These are phyloP conservation scores for Catunica adiposa DNA, from an alignment of 2,329 filamentous ascomycete genomes.

Conservation along the genomic window DNA sequence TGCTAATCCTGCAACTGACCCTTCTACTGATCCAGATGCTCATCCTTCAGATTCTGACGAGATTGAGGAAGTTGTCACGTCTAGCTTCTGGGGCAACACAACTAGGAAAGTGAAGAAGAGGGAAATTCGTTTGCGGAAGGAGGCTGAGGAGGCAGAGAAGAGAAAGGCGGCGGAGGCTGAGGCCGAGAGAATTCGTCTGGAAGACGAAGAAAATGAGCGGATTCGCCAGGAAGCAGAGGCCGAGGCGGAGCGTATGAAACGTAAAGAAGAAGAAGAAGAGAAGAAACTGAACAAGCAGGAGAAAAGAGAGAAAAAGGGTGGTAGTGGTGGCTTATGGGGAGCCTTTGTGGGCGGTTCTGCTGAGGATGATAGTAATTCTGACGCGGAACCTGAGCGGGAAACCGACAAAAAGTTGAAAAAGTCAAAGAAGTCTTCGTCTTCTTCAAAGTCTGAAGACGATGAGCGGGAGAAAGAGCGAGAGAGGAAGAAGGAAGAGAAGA, in stretches of 20 bases:
- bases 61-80: slow-evolving; percentile 21
- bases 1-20: background rate
- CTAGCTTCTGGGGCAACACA: slow-evolving; percentile 18
- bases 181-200: slow-evolving; percentile 7
- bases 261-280: slow-evolving; percentile 21
- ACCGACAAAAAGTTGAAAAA: slow-evolving; percentile 21
- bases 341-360: background rate
- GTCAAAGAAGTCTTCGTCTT: slow-evolving; percentile 21
- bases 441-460: slow-evolving; percentile 13
- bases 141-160: slow-evolving; percentile 11
- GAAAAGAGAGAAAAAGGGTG: slow-evolving; percentile 23
- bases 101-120: slow-evolving; percentile 22
- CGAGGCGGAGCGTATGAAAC: slow-evolving; percentile 12
- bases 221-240: slow-evolving; percentile 2
- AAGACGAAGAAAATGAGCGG: slow-evolving; percentile 11
- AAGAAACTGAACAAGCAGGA: slow-evolving; percentile 21
- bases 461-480: slow-evolving; percentile 15
- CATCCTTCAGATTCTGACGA: slow-evolving; percentile 19
- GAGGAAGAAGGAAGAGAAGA: slow-evolving; percentile 16
- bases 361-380: slow-evolving; percentile 15
- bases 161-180: background rate
- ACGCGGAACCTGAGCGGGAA: slow-evolving; percentile 15
- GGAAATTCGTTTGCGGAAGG: slow-evolving; percentile 15
- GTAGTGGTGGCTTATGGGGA: slow-evolving; percentile 5
- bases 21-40: background rate